phyloP scores from a whole-genome alignment of 2,329 filamentous ascomycete species.

The Seiridium unicorne region DNA sequence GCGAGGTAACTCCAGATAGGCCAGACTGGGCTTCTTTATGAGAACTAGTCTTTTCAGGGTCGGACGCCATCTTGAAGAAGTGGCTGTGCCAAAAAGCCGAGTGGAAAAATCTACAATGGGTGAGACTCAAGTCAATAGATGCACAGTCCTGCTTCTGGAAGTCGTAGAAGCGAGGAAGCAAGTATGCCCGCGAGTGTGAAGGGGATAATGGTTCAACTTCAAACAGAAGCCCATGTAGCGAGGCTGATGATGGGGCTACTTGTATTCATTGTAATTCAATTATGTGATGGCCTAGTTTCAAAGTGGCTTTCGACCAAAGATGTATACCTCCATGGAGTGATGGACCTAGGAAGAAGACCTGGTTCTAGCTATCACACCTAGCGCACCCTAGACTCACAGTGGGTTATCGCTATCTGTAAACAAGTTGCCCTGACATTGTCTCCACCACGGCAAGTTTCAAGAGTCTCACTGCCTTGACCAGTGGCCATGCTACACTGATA shows the following conservation, averaged over 20 bases:
- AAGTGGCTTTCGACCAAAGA: no score
- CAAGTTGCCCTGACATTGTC: neutral
- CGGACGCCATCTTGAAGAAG: neutral
- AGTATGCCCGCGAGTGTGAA: no score
- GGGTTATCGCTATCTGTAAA: neutral
- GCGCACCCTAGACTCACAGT: neutral
- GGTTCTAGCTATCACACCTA: slow-evolving; percentile 1
- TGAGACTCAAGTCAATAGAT: no score
- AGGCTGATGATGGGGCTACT: no score
- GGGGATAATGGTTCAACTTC: no score
- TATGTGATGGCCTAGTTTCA: no score
- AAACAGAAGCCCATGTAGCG: no score
- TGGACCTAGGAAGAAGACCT: neutral
- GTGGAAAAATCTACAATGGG: neutral
- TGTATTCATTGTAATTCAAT: no score
- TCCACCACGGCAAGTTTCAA: neutral
- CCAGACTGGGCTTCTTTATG: neutral
- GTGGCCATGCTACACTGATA: neutral
- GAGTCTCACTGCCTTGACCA: no score
- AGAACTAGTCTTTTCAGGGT: neutral
- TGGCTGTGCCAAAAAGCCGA: neutral
- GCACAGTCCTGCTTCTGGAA: no score
- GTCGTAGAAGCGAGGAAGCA: no score
- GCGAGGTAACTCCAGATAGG: neutral
- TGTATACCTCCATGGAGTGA: neutral